These are phyloP conservation scores for Aureobasidium sp. DNA, from an alignment of 2,329 filamentous ascomycete genomes.

Conservation along the genomic window DNA sequence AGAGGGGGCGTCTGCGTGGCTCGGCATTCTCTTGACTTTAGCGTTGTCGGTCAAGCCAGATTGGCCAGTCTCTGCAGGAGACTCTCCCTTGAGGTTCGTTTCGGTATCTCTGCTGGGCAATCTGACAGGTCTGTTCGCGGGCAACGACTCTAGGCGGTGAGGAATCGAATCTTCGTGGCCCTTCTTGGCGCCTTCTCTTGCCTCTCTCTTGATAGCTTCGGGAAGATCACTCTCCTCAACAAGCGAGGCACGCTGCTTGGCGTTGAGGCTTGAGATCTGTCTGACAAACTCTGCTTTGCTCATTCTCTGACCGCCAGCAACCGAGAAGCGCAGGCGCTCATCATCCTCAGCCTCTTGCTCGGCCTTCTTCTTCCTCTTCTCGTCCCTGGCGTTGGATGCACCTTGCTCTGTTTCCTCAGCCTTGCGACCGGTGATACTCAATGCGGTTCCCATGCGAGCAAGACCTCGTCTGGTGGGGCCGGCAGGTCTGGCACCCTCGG, in stretches of 20 bases:
- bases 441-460: conserved; percentile 47
- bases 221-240: conserved; percentile 41
- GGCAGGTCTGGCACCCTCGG: conserved; percentile 21
- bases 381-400: conserved; percentile 14
- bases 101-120: background rate
- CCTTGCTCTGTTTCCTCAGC: conserved; percentile 25
- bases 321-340: conserved; percentile 65
- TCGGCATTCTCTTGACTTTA: conserved; percentile 14
- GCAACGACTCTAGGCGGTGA: conserved; percentile 24
- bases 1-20: conserved; percentile 11
- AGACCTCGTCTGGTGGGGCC: conserved; percentile 36
- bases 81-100: background rate
- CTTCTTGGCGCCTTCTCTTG: conserved; percentile 31
- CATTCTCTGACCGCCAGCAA: conserved; percentile 66
- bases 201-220: conserved; percentile 40
- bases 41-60: background rate
- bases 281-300: conserved; percentile 73
- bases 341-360: conserved; percentile 53
- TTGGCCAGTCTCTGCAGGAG: background rate
- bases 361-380: conserved; percentile 17
- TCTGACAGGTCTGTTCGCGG: conserved; percentile 17
- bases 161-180: background rate
- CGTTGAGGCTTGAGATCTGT: conserved; percentile 65
- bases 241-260: conserved; percentile 48
- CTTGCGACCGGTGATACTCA: conserved; percentile 34